Evolutionary conservation across 192 early-diverging fungal genomes (phyloP).

Genomic region (Coemansia sp.): DNA sequence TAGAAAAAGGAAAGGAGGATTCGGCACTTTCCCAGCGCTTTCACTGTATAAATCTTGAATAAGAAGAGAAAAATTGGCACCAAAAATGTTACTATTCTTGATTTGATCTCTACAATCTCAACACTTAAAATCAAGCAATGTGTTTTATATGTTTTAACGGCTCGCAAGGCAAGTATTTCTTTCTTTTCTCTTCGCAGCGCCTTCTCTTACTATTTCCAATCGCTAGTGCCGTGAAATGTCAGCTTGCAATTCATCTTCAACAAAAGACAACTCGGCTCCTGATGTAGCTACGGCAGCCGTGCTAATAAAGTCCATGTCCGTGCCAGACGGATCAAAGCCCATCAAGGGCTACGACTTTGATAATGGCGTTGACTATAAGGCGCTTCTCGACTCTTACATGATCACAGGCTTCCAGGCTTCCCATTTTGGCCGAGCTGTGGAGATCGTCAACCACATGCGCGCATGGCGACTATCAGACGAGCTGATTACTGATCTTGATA

Average conservation of each 20-base stretch:
- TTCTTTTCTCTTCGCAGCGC: neutral
- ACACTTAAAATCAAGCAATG: too few species aligned
- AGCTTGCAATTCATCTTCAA: neutral
- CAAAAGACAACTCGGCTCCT: slow-evolving; percentile 9
- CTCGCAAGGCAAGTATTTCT: too few species aligned
- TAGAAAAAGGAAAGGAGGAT: slow-evolving; percentile 41
- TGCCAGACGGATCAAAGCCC: slow-evolving; percentile 62
- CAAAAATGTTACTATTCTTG: neutral
- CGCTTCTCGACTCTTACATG: slow-evolving; percentile 69
- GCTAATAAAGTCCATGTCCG: slow-evolving; percentile 65
- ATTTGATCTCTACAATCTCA: neutral
- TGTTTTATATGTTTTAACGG: too few species aligned
- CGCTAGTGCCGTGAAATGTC: slow-evolving; percentile 13
- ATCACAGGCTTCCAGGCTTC: slow-evolving; percentile 95
- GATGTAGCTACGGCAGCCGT: slow-evolving; percentile 60
- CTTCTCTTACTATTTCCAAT: neutral
- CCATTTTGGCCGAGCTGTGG: slow-evolving; percentile 81
- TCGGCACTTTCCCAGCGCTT: too few species aligned
- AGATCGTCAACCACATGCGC: slow-evolving; percentile 90
- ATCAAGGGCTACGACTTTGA: slow-evolving; percentile 95
- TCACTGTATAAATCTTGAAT: too few species aligned
- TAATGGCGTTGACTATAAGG: slow-evolving; percentile 71
- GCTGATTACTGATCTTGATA: slow-evolving; percentile 57
- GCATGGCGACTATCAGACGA: slow-evolving; percentile 88
- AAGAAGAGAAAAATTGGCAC: neutral